Evolutionary conservation across 1,284 basidiomycete genomes (phyloP).

Genomic region (Coniophora puteana): DNA sequence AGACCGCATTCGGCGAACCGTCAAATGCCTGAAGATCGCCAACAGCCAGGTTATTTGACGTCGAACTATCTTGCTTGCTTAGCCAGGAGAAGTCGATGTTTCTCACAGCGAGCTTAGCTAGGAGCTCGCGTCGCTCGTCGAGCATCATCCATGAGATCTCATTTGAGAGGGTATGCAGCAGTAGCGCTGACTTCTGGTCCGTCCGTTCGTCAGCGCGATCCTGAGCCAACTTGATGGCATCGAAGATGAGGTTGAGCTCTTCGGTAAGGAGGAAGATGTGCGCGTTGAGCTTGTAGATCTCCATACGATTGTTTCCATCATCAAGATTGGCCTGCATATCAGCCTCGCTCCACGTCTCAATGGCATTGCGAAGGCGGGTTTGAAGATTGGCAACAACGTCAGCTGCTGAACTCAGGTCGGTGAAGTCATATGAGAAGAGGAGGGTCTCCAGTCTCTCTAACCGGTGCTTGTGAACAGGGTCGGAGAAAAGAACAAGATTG

Average conservation of each 20-base stretch:
- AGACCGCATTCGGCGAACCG: conserved; percentile 79
- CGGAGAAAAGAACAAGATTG: conserved; percentile 84
- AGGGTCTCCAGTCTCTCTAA: conserved; percentile 80
- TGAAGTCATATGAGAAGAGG: conserved; percentile 89
- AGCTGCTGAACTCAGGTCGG: conserved; percentile 68
- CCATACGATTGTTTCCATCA: conserved; percentile 44
- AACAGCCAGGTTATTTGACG: conserved; percentile 75
- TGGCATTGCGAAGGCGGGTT: conserved; percentile 64
- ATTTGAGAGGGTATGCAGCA: conserved; percentile 79
- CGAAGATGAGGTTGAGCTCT: conserved; percentile 85
- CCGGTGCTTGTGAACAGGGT: conserved; percentile 78
- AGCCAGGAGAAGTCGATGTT: conserved; percentile 83
- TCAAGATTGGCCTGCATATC: conserved; percentile 35
- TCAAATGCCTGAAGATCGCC: conserved; percentile 86
- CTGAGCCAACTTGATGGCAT: conserved; percentile 83
- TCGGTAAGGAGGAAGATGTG: conserved; percentile 76
- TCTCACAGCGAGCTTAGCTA: conserved; percentile 85
- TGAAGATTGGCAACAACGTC: conserved; percentile 76
- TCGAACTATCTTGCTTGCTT: conserved; percentile 87
- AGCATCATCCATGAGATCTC: conserved; percentile 96
- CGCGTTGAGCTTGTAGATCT: conserved; percentile 70
- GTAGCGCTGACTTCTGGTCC: conserved; percentile 79
- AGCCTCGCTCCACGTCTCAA: conserved; percentile 58
- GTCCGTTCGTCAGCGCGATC: conserved; percentile 68
- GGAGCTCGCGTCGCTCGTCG: conserved; percentile 66